Conservation (phyloP, 2,329 filamentous ascomycete genomes). For the Pseudogymnoascus sp. region DNA sequence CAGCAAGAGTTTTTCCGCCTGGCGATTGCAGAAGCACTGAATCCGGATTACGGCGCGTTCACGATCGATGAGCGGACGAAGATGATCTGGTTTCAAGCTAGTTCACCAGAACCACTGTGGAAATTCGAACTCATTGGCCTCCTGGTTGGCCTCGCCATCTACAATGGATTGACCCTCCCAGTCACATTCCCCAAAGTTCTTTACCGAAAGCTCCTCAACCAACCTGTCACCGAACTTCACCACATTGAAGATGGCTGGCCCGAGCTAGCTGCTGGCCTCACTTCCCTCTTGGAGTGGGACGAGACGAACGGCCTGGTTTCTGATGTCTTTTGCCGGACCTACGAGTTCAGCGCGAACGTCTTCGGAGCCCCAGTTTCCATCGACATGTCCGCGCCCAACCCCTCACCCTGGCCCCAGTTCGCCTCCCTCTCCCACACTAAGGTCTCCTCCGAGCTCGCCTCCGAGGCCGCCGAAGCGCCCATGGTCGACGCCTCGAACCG, state of each 20-base stretch:
- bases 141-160: constrained; percentile 81
- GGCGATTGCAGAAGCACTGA: constrained; percentile 70
- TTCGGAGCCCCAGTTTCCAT: constrained; percentile 53
- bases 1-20: constrained; percentile 95
- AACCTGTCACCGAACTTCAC: constrained; percentile 62
- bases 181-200: constrained; percentile 81
- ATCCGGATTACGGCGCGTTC: constrained; percentile 74
- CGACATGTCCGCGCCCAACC: constrained; percentile 43
- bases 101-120: constrained; percentile 75
- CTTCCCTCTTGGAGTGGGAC: constrained; percentile 68
- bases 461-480: constrained; percentile 45
- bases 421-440: constrained; percentile 25
- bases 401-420: constrained; percentile 48
- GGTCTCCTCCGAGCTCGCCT: constrained; percentile 16
- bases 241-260: constrained; percentile 87
- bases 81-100: constrained; percentile 83
- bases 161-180: constrained; percentile 87
- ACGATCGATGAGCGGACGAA: constrained; percentile 68
- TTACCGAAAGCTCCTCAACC: constrained; percentile 71
- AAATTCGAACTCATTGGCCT: constrained; percentile 87
- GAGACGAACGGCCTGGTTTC: constrained; percentile 68
- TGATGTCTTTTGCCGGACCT: constrained; percentile 77
- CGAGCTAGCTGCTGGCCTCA: constrained; percentile 67
- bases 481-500: constrained; percentile 80
- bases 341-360: constrained; percentile 68